These are phyloP conservation scores for Cladorrhinum samala DNA, from an alignment of 495 filamentous ascomycete genomes.

Conservation along the genomic window DNA sequence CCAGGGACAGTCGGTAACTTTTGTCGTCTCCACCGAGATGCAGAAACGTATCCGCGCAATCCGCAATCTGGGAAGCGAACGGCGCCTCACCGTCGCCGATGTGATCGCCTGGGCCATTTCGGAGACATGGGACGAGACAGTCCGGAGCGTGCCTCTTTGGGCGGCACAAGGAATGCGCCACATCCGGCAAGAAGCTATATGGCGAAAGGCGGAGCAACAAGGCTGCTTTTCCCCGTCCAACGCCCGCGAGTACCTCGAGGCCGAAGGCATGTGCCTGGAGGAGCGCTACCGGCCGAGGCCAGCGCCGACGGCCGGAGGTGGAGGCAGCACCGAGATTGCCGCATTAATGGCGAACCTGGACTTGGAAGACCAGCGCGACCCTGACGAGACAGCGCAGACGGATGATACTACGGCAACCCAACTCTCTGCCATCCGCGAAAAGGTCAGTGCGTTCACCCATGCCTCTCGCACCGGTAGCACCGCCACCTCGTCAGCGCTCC, in stretches of 20 bases:
- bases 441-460: constrained; percentile 34
- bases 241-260: constrained; percentile 41
- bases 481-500: constrained; percentile 24
- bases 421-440: constrained; percentile 44
- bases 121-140: constrained; percentile 47
- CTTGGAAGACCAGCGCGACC: background rate
- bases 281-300: background rate
- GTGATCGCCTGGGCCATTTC: constrained; percentile 55
- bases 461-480: background rate
- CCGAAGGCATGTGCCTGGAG: constrained; percentile 23
- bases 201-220: constrained; percentile 17
- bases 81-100: constrained; percentile 36
- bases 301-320: background rate
- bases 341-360: background rate
- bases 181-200: constrained; percentile 27
- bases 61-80: background rate
- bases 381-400: too few species aligned
- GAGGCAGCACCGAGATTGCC: background rate
- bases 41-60: constrained; percentile 30
- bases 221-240: constrained; percentile 15
- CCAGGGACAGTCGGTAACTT: constrained; percentile 55
- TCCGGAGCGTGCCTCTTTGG: constrained; percentile 52
- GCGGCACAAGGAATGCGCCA: constrained; percentile 52
- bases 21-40: constrained; percentile 51
- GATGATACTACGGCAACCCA: too few species aligned